These are phyloP conservation scores for Crucibulum laeve DNA, from an alignment of 768 basidiomycete species.

Conservation along the genomic window DNA sequence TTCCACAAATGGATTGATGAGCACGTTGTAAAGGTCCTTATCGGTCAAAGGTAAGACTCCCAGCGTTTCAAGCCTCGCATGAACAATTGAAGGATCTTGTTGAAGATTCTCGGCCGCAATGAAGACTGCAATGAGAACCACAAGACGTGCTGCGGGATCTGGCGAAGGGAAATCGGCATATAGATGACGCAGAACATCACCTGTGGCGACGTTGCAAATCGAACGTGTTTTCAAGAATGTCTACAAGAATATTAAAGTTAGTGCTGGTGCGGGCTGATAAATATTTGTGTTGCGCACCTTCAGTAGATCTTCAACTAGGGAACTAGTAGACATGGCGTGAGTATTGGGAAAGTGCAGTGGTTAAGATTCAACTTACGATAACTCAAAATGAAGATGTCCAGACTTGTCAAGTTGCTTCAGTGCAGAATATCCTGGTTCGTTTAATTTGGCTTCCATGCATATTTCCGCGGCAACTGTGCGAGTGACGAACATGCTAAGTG, in stretches of 20 bases:
- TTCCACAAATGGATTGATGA: conserved; percentile 70
- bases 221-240: conserved; percentile 69
- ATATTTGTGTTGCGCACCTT: conserved; percentile 38
- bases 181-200: conserved; percentile 54
- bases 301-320: conserved; percentile 60
- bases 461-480: conserved; percentile 82
- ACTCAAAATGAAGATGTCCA: conserved; percentile 63
- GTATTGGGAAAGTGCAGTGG: not conserved
- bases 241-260: conserved; percentile 27
- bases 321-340: conserved; percentile 15
- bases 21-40: conserved; percentile 56
- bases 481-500: conserved; percentile 70
- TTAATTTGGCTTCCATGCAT: conserved; percentile 75
- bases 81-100: conserved; percentile 28
- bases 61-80: conserved; percentile 49
- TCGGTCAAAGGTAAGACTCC: conserved; percentile 51
- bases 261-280: not conserved
- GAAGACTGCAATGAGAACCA: conserved; percentile 71
- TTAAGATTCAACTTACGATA: conserved; percentile 42
- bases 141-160: conserved; percentile 59
- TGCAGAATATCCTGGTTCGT: conserved; percentile 65
- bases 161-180: conserved; percentile 63
- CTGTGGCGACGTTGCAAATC: conserved; percentile 44
- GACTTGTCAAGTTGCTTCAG: conserved; percentile 63
- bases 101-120: conserved; percentile 32